Conservation (phyloP, 2,329 filamentous ascomycete genomes). For the Sordariomycetes sp. region DNA sequence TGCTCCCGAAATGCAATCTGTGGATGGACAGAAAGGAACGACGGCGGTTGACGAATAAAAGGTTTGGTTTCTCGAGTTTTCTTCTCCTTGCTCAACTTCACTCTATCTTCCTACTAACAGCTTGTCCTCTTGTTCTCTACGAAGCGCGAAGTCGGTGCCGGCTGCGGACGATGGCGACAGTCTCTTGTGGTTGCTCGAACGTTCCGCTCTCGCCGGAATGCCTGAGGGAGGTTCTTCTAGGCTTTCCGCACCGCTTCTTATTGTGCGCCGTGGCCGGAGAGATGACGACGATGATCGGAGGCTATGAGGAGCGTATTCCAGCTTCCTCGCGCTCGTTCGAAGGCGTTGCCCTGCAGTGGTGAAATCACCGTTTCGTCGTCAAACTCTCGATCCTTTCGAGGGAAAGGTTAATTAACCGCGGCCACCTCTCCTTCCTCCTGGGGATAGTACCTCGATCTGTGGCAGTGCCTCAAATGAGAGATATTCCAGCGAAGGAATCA, state of each 20-base stretch:
- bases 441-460: conserved; percentile 1
- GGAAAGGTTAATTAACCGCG: not conserved
- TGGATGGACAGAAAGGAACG: not conserved
- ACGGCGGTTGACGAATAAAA: not conserved
- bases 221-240: not conserved
- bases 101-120: conserved; percentile 2
- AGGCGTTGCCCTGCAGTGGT: conserved; percentile 3
- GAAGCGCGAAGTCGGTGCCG: conserved; percentile 1
- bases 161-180: conserved; percentile 4
- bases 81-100: not conserved
- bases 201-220: conserved; percentile 1
- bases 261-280: not conserved
- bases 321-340: conserved; percentile 14
- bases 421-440: not conserved
- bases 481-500: conserved; percentile 5
- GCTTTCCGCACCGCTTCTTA: not conserved
- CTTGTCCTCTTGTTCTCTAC: not conserved
- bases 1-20: not conserved
- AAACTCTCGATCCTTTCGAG: not conserved
- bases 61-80: not conserved
- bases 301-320: conserved; percentile 25
- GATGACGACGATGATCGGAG: conserved; percentile 1
- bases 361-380: conserved; percentile 2
- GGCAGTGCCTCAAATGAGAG: not conserved
- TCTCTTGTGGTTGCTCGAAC: conserved; percentile 5